Percentiles rank a stretch among this genome's conserved stretches.
phyloP scores from a whole-genome alignment of 495 filamentous ascomycete genomes.

The Astrothelium macrocarpum region DNA sequence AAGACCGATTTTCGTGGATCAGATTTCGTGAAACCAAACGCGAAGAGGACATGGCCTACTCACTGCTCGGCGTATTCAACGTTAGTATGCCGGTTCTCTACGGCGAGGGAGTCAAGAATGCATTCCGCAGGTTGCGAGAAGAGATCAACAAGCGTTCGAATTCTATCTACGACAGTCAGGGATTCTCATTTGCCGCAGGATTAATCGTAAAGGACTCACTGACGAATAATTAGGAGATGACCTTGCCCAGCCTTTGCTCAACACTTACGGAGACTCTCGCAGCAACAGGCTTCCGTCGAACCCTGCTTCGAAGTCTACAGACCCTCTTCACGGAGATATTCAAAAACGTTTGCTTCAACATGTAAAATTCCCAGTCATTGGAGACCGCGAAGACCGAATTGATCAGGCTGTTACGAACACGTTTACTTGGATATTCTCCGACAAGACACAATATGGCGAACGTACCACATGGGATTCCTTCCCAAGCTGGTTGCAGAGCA shows the following conservation, averaged over 20 bases:
- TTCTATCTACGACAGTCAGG: not conserved
- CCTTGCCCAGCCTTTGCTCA: not conserved
- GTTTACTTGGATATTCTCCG: not conserved
- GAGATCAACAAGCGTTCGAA: constrained; percentile 9
- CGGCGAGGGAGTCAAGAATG: constrained; percentile 11
- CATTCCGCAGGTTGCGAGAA: constrained; percentile 10
- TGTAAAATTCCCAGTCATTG: not conserved
- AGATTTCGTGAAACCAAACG: constrained; percentile 8
- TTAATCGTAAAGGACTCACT: not conserved
- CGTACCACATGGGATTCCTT: not conserved
- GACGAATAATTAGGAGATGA: not conserved
- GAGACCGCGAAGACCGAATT: constrained; percentile 1
- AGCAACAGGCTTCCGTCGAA: not conserved
- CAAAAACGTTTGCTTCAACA: not conserved
- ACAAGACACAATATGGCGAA: not conserved
- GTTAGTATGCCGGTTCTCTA: constrained; percentile 13
- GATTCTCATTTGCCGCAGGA: not conserved
- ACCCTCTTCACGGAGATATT: not conserved
- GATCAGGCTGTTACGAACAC: not conserved
- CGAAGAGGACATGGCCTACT: constrained; percentile 17
- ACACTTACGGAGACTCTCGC: not conserved
- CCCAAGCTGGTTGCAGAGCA: not conserved
- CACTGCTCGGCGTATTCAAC: constrained; percentile 16
- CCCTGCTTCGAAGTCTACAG: not conserved
- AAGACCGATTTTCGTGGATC: constrained; percentile 13